Conservation (phyloP, 1,284 basidiomycete species). For the Heterobasidion parviporum region DNA sequence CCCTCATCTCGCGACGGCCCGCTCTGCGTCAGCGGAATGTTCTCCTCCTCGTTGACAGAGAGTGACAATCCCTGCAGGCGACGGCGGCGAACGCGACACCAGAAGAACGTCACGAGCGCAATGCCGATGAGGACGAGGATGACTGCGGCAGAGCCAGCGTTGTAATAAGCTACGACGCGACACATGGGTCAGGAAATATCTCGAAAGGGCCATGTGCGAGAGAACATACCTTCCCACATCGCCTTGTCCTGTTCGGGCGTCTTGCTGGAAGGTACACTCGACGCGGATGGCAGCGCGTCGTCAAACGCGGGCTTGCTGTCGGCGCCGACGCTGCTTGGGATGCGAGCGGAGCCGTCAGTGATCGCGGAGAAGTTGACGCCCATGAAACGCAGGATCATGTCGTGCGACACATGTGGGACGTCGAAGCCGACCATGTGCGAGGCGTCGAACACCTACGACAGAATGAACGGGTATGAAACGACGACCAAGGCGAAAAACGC, state of each 20-base stretch:
- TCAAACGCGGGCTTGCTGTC: conserved; percentile 54
- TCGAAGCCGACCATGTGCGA: conserved; percentile 96
- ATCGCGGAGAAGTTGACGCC: conserved; percentile 79
- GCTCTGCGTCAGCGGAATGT: conserved; percentile 41
- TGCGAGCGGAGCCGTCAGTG: conserved; percentile 62
- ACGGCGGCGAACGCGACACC: conserved; percentile 57
- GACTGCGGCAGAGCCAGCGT: conserved; percentile 81
- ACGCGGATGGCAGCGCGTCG: conserved; percentile 29
- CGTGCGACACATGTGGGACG: conserved; percentile 82
- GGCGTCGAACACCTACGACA: conserved; percentile 70
- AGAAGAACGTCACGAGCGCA: conserved; percentile 66
- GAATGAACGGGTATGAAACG: neutral
- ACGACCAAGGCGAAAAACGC: conserved; percentile 8
- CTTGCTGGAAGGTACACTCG: conserved; percentile 33
- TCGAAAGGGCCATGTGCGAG: neutral
- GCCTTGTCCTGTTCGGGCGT: conserved; percentile 69
- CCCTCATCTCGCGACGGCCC: conserved; percentile 17
- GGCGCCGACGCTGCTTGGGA: conserved; percentile 71
- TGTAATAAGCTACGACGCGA: conserved; percentile 68
- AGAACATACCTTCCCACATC: conserved; percentile 75
- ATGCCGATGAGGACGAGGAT: conserved; percentile 71
- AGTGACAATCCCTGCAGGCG: conserved; percentile 30
- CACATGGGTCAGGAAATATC: neutral
- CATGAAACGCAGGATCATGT: conserved; percentile 98
- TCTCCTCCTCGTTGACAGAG: conserved; percentile 34